Percentiles rank a stretch among this genome's conserved stretches.
These are phyloP conservation scores for Phytophthora macrochlamydospora DNA, from an alignment of 352 stramenopile genomes.

Conservation along the genomic window DNA sequence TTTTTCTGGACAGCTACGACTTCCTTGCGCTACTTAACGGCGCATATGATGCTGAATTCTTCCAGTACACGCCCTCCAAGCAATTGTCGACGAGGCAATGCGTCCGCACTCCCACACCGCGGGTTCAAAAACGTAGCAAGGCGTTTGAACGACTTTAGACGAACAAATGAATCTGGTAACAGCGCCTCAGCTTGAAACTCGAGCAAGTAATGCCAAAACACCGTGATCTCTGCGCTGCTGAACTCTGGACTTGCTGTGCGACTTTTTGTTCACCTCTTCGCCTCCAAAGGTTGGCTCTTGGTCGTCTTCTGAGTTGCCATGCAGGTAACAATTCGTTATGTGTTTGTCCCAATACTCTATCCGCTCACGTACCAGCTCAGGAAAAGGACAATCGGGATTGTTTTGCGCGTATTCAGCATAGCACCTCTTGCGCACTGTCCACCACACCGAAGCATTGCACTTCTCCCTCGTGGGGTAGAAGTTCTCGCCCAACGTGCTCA, in stretches of 20 bases:
- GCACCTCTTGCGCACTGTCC: neutral
- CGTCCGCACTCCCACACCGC: slow-evolving; percentile 7
- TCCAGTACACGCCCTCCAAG: slow-evolving; percentile 9
- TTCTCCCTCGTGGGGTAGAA: neutral
- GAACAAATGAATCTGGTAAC: slow-evolving; percentile 10
- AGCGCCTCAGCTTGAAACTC: slow-evolving; percentile 6
- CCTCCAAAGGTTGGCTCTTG: too few relatives aligned
- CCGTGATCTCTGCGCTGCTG: neutral
- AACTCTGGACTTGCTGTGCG: neutral
- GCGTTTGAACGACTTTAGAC: neutral
- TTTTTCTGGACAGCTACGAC: slow-evolving; percentile 4
- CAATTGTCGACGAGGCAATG: slow-evolving; percentile 4
- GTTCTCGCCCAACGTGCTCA: neutral
- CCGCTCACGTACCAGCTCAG: too few relatives aligned
- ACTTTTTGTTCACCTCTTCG: neutral
- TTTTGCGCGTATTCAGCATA: too few relatives aligned
- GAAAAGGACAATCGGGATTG: too few relatives aligned
- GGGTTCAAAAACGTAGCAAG: slow-evolving; percentile 11
- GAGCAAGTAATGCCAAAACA: slow-evolving; percentile 2
- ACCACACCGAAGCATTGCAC: neutral
- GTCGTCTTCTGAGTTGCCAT: too few relatives aligned
- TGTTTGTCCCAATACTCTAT: too few relatives aligned
- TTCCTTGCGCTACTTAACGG: slow-evolving; percentile 6
- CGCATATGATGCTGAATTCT: slow-evolving; percentile 9
- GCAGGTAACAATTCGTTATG: too few relatives aligned